Evolutionary conservation across 148 eudicot genomes (phyloP).

Genomic region (Spergularia marina): DNA sequence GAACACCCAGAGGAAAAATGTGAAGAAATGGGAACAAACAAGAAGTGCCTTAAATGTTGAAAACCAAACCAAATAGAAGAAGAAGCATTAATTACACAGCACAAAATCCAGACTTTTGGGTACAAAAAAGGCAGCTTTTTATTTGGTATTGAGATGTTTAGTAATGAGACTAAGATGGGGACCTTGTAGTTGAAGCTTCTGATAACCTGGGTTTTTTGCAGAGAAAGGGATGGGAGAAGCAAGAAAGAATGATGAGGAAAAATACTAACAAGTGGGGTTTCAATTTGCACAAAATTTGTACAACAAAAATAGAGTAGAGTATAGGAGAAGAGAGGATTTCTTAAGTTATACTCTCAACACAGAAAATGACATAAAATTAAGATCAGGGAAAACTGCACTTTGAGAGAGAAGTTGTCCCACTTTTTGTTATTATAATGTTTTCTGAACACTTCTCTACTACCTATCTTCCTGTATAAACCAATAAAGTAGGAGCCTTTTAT

Average conservation of each 20-base stretch:
- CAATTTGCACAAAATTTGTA: not conserved
- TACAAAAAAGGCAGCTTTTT: slow-evolving; percentile 9
- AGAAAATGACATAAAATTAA: slow-evolving; percentile 23
- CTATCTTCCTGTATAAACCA: slow-evolving; percentile 24
- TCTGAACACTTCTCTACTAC: not conserved
- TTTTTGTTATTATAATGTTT: not conserved
- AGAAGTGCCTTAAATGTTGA: slow-evolving; percentile 13
- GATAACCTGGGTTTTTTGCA: slow-evolving; percentile 27
- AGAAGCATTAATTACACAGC: slow-evolving; percentile 1
- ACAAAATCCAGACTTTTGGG: slow-evolving; percentile 11
- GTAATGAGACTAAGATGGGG: slow-evolving; percentile 20
- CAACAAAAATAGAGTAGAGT: not conserved
- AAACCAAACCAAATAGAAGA: slow-evolving; percentile 4
- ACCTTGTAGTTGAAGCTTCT: slow-evolving; percentile 13
- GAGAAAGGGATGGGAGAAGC: slow-evolving; percentile 25
- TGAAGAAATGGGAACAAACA: slow-evolving; percentile 9
- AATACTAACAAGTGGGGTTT: slow-evolving; percentile 13
- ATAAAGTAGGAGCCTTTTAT: slow-evolving; percentile 15
- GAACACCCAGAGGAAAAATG: slow-evolving; percentile 21
- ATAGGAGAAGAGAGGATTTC: not conserved
- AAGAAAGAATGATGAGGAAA: not conserved
- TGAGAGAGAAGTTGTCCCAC: slow-evolving; percentile 9
- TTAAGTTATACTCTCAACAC: slow-evolving; percentile 9
- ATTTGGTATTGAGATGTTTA: not conserved
- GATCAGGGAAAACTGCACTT: not conserved